Percentiles rank a stretch among this genome's conserved stretches.
Evolutionary conservation across 805 yeast genomes (phyloP).

Genomic region (Millerago galiae): DNA sequence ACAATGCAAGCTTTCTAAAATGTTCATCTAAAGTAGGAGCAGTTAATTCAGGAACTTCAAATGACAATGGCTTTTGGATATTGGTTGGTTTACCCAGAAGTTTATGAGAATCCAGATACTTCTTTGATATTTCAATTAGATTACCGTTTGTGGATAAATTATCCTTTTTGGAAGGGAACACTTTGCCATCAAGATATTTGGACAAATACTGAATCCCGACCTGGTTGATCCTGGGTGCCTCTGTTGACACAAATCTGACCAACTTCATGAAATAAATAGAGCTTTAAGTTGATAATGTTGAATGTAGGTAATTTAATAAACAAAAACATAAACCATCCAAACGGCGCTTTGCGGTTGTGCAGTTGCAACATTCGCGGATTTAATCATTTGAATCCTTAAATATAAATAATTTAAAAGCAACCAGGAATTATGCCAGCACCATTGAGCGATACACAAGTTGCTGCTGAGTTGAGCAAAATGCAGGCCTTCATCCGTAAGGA

Average conservation of each 20-base stretch:
- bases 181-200: conserved; percentile 45
- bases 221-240: conserved; percentile 53
- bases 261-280: too few species aligned
- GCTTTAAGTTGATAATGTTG: not conserved
- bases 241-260: conserved; percentile 3
- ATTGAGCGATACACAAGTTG: conserved; percentile 48
- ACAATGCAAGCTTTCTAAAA: conserved; percentile 62
- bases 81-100: conserved; percentile 73
- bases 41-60: conserved; percentile 62
- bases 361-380: not conserved
- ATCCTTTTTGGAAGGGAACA: conserved; percentile 36
- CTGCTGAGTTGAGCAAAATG: conserved; percentile 94
- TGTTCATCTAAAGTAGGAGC: conserved; percentile 80
- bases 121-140: conserved; percentile 47
- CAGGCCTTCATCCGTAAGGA: conserved; percentile 98
- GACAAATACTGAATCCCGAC: conserved; percentile 80
- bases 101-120: conserved; percentile 53
- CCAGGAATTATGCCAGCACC: conserved; percentile 3
- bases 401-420: too few species aligned
- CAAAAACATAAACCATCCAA: not conserved
- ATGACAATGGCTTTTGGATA: conserved; percentile 48
- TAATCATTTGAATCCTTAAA: not conserved
- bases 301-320: not conserved
- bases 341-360: not conserved
- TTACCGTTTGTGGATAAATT: not conserved